Percentiles rank a stretch among this genome's conserved stretches.
phyloP scores from a whole-genome alignment of 2,329 filamentous ascomycete species.

The Leptographium flavum region DNA sequence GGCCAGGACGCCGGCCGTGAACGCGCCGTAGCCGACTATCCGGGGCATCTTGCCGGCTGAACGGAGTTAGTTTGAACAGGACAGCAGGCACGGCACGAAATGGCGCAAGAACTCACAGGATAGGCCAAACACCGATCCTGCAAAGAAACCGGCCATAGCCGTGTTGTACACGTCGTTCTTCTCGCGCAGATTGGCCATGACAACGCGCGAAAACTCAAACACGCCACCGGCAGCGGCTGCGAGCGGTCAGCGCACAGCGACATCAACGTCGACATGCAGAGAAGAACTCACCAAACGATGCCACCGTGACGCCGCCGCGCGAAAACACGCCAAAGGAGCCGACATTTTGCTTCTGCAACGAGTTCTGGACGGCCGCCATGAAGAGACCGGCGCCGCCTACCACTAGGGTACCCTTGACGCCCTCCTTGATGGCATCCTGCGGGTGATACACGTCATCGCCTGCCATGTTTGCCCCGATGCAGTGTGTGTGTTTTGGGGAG shows the following conservation, averaged over 20 bases:
- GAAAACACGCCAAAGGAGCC: constrained; percentile 71
- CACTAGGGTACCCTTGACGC: constrained; percentile 39
- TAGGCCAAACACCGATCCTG: constrained; percentile 58
- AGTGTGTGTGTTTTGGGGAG: constrained; percentile 3
- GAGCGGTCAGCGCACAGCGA: constrained; percentile 5
- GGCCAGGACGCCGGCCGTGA: constrained; percentile 42
- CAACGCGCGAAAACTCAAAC: constrained; percentile 64
- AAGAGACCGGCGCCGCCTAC: constrained; percentile 45
- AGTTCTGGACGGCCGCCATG: constrained; percentile 56
- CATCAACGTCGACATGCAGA: background rate
- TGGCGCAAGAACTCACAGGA: constrained; percentile 38
- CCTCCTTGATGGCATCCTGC: constrained; percentile 42
- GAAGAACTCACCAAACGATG: constrained; percentile 43
- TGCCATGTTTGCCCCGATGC: constrained; percentile 15
- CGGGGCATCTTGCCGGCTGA: constrained; percentile 52
- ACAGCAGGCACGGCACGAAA: background rate
- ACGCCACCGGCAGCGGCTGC: constrained; percentile 58
- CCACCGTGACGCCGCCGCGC: constrained; percentile 57
- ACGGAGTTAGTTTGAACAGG: background rate
- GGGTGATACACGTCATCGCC: constrained; percentile 20
- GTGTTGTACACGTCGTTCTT: constrained; percentile 69
- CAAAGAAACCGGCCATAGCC: constrained; percentile 61
- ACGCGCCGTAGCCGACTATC: constrained; percentile 51
- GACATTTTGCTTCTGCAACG: constrained; percentile 68
- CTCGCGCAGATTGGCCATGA: constrained; percentile 71